These are phyloP conservation scores for Gilbertella persicaria DNA, from an alignment of 371 early-diverging fungal species.

Conservation along the genomic window DNA sequence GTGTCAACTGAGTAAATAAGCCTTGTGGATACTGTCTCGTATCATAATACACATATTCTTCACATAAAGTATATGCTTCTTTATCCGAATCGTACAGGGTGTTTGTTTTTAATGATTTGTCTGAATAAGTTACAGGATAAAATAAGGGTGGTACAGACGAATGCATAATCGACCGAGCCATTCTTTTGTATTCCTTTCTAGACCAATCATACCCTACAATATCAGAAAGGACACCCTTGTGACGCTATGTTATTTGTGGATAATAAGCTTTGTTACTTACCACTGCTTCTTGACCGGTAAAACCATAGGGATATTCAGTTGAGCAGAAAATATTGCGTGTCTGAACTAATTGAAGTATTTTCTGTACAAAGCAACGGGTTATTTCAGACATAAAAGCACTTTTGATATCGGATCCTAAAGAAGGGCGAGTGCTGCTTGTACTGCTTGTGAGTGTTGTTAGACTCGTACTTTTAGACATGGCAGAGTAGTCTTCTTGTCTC, in stretches of 20 bases:
- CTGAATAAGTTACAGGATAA: constrained; percentile 31
- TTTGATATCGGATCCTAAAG: no score
- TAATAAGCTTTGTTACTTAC: constrained; percentile 6
- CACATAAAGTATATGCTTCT: constrained; percentile 33
- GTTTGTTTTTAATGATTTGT: constrained; percentile 37
- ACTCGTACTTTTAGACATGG: no score
- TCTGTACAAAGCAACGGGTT: neutral
- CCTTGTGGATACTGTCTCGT: constrained; percentile 19
- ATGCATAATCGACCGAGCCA: constrained; percentile 35
- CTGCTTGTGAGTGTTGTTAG: no score
- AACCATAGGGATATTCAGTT: constrained; percentile 38
- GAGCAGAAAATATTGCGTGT: constrained; percentile 34
- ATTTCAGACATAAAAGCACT: constrained; percentile 9
- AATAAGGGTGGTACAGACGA: constrained; percentile 33
- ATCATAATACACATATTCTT: constrained; percentile 14
- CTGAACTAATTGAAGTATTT: neutral
- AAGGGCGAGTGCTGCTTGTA: no score
- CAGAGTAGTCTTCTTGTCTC: no score
- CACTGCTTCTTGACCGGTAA: constrained; percentile 44
- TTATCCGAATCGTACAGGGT: constrained; percentile 36
- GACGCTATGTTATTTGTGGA: neutral
- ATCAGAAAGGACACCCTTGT: neutral
- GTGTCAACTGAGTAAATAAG: constrained; percentile 28
- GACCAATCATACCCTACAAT: constrained; percentile 5
- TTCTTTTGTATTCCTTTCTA: constrained; percentile 17